Evolutionary conservation across 2,329 filamentous ascomycete species (phyloP).

Genomic region (Cladosporium sp.): DNA sequence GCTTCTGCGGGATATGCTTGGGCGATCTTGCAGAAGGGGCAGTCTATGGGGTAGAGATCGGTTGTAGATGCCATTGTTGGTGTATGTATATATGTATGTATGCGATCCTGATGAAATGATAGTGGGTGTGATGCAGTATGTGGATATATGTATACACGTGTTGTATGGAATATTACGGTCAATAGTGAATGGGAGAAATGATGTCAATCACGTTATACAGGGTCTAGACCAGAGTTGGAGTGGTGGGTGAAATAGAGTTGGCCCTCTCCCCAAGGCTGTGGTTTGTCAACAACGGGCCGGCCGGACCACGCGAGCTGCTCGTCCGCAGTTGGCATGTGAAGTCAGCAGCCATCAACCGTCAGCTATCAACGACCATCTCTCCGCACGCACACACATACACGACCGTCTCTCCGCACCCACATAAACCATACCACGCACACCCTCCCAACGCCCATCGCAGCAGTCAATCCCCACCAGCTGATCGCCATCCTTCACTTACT

Average conservation of each 20-base stretch:
- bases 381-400: background rate
- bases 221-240: background rate
- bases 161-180: background rate
- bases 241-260: background rate
- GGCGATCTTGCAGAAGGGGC: constrained; percentile 62
- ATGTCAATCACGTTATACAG: background rate
- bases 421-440: background rate
- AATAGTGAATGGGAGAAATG: background rate
- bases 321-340: background rate
- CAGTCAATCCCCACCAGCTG: background rate
- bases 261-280: background rate
- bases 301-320: background rate
- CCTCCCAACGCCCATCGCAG: background rate
- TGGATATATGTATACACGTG: background rate
- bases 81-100: background rate
- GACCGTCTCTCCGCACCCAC: background rate
- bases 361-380: background rate
- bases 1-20: constrained; percentile 46
- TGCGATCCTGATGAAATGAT: background rate
- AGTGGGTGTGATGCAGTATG: background rate
- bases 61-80: constrained; percentile 21
- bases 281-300: background rate
- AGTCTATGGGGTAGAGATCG: constrained; percentile 46
- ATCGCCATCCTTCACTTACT: background rate
- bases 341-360: background rate